Evolutionary conservation across 129 eudicot species (phyloP), one percentile per base, ranked within the genome.

Genomic region (Escallonia herrerae): DNA sequence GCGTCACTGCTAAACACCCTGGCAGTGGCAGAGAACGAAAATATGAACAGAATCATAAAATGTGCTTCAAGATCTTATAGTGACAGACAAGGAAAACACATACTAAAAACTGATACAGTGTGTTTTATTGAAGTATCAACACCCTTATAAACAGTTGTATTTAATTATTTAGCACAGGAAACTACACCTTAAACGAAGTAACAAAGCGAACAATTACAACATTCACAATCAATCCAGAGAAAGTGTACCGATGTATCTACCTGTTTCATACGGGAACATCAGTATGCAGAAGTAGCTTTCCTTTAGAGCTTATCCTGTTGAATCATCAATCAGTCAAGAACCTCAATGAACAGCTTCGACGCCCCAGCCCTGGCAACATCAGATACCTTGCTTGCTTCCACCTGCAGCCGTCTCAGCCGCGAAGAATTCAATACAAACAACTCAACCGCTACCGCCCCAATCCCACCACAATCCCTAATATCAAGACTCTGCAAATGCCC

Each of bases 401-500:
- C 83, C 33, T 81, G 68, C 67, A 90, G 8, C 39, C 49, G 48
- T 51, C 76, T 87, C 76, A 90, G 54, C 53, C 59, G 37, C 5
- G 43, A 48, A 11, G 68, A 74, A 74, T 84, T 80, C 63, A 64
- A 0, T 15, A 90, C 47, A n/a, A 90, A 7, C 3, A 75, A 72
- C 66, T 87, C 87, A 58, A 84, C 85, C 7, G 83, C 87, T 59
- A 76, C 83, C 9, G 58, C 54, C 4, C 60, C 71, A 56, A 87
- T 66, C 71, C 83, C 85, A 72, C 67, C 13, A 65, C 97, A 90
- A 60, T 68, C 63, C 43, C 56, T 52, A 51, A 87, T 40, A 61
- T 90, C 97, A 9, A 90, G 63, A 62, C 67, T 51, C 81, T 80
- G 77, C 87, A 90, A 68, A 43, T 50, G 50, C 85, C 72, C 84